Evolutionary conservation across 257 asterid genomes (phyloP), one percentile per base, ranked within the genome.

Genomic region (Solanum bukasovii): DNA sequence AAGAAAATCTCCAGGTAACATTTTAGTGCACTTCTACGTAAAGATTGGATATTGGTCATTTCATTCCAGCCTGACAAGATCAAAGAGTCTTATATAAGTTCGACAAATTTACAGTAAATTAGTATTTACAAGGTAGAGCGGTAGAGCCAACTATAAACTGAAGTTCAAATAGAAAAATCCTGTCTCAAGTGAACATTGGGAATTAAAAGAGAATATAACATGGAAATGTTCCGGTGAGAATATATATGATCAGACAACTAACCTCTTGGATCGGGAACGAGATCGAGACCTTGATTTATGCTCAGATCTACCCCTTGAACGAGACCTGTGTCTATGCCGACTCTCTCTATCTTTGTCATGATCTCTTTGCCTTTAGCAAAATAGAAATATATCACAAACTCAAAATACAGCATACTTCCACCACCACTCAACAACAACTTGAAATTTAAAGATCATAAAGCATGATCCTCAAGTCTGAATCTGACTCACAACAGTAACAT

Each of bases 211-310:
- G 27, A 46, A 81, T 29, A 81, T 29, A 46, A 46, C 68, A 46
- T 44, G 85, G 29, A 81, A 46, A 46, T 29, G 42, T 27, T 81
- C 85, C 42, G 18, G 85, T 46, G 68, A 44, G 37, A 81, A 81
- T 35, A 18, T 20, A 16, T 18, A 81, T 29, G 25, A 16, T 37
- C 42, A 29, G 67, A 42, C 38, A 70, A 59, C 90, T 86, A 91
- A 96, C 98, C 99, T 96, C 91, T 95, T 96, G 61, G 98, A 95
- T 86, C 95, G 95, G 71, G 98, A 94, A 87, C 96, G 98, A 83
- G 99, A 95, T 33, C 96, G 93, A 49, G 98, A 95, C 93, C 96
- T 92, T 83, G 98, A 94, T 88, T 93, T 93, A 86, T 86, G 96
- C 87, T 94, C 96, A 37, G 96, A 92, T 90, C 87, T 94, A 91